Evolutionary conservation across 148 eudicot species (phyloP).

Genomic region (Drosera capensis): DNA sequence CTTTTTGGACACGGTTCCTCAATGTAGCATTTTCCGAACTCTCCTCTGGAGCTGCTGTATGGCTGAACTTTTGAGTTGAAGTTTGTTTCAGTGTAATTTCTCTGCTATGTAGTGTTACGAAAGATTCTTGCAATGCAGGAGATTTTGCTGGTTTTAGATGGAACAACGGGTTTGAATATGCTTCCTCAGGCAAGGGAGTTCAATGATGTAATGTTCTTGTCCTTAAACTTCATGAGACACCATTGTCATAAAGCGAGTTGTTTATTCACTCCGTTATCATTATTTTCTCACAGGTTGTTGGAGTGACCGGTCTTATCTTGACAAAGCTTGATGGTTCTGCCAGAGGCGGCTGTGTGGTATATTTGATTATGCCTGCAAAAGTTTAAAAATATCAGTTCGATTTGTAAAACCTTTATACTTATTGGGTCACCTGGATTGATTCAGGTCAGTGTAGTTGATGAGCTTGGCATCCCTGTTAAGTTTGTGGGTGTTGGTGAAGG

Average conservation of each 20-base stretch:
- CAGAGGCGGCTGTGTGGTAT: conserved; percentile 98
- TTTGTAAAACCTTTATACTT: neutral
- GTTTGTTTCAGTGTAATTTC: neutral
- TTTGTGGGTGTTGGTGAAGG: conserved; percentile 99
- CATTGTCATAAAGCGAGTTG: neutral
- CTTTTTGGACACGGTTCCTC: no score
- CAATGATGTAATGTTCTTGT: conserved; percentile 51
- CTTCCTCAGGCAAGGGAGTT: conserved; percentile 99
- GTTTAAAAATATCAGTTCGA: no score
- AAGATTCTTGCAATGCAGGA: conserved; percentile 29
- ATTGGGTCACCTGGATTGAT: neutral
- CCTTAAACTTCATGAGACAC: neutral
- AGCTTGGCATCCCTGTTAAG: conserved; percentile 96
- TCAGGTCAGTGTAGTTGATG: conserved; percentile 95
- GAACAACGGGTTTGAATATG: conserved; percentile 98
- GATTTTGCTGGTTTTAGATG: conserved; percentile 87
- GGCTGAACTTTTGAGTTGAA: neutral
- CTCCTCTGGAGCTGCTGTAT: no score
- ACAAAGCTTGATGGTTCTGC: conserved; percentile 99
- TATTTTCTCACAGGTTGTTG: conserved; percentile 55
- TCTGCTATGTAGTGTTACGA: neutral
- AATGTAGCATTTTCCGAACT: no score
- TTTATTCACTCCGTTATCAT: conserved; percentile 6
- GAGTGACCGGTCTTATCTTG: conserved; percentile 82
- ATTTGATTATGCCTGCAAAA: neutral